Base-by-base conservation (phyloP, 495 filamentous ascomycete genomes). In the Hyaloscypha hepaticicola region DNA sequence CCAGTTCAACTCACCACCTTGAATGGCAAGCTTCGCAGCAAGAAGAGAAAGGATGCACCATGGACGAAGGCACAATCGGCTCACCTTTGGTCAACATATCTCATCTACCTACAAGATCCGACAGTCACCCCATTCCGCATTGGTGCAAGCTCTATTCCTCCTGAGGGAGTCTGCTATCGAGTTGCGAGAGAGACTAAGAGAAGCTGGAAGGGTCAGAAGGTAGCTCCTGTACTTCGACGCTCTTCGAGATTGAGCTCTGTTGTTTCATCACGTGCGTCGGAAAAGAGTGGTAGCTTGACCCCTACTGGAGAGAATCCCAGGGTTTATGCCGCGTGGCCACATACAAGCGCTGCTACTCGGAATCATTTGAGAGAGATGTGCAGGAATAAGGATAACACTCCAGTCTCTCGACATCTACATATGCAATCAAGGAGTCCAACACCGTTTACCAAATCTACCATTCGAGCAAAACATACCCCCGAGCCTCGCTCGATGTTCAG, bases 21-120 rank as follows among this genome's bases (percentile, higher is more conserved):
- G 58, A 71, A 69, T 29, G n/a, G 31, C 8, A 51, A 63, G 14
- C 41, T 69, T 31, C 63, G 63, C 3, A 70, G 64, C 71, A 70
- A 69, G 61, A 65, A 60, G 5, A 53, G 60, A 38, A 69, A 65
- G 21, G 64, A 68, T 59, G 68, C 65, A 1, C 61, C 48, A 12
- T 99, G 93, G 93, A 96, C 90, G 2, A 83, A 87, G 52, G 89
- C 92, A 22, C 96, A 96, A 91, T 93, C 93, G 75, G 87, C 88
- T 38, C 95, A 99, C 72, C 76, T 99, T 29, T 98, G 96, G 96
- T 87, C 90, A 34, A 93, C 90, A 2, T 98, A 96, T 72, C 79
- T 90, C 67, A 74, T 90, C 11, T 99, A 97, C 72, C 79, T 97
- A 12, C 89, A 93, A 67, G 92, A 98, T 73, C 93, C 95, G 33